Evolutionary conservation across 2,329 filamentous ascomycete genomes (phyloP), one percentile per base, ranked within the genome.

Genomic region (Dactylellina haptotyla): DNA sequence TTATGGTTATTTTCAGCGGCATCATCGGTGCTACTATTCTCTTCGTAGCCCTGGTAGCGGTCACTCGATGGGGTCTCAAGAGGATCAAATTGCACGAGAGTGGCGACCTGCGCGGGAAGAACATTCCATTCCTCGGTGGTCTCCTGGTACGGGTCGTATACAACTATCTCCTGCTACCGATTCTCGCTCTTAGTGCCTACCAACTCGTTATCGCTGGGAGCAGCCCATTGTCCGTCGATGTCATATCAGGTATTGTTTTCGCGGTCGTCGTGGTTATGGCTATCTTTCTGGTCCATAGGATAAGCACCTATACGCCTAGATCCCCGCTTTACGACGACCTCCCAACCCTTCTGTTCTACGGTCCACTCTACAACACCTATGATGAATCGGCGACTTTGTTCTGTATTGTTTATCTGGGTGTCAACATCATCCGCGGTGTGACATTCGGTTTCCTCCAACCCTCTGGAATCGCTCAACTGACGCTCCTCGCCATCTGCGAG

Each of bases 311-410:
- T 45, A 69, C 75, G 20, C 77, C 77, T 2, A 72, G 75, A 23
- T 70, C 75, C 32, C 75, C 76, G 3, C 85, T 99, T 8, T 99
- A 97, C 80, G 95, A 99, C 81, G 93, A 98, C 78, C 84, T 99
- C 53, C 88, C 92, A 4, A 97, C 92, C 0, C 88, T 98, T 6
- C 84, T 99, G 1, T 85, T 92, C 0, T 98, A 97, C 78, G 95
- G 95, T 0, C 92, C 95, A 3, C 84, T 99, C 5, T 99, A 99
- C 82, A 99, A 99, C 82, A 99, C 95, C 0, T 98, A 96, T 80
- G 95, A 91, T 23, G 95, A 99, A 80, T 91, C 94, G 80, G 92
- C 93, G 0, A 92, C 94, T 5, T 89, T 92, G 0, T 99, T 96
- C 80, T 93, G 94, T 4, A 85, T 97, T 43, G 88, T 97, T 18